Conservation (phyloP, 371 early-diverging fungal species). For the Choanephora cucurbitarum region DNA sequence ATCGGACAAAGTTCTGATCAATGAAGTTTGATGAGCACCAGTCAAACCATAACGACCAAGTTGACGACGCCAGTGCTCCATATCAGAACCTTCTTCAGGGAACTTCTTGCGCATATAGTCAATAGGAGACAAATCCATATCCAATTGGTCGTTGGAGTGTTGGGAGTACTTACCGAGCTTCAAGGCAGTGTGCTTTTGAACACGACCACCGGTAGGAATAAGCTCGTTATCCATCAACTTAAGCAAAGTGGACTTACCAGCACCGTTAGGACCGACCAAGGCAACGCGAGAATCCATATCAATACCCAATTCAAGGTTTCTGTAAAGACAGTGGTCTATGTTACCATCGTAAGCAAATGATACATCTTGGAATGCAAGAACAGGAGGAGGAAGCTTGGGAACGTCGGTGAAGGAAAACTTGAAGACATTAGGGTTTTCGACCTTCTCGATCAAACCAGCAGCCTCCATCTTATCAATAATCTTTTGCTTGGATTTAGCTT, state of each 20-base stretch:
- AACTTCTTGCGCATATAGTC: conserved; percentile 91
- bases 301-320: conserved; percentile 87
- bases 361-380: conserved; percentile 91
- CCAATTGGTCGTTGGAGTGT: conserved; percentile 95
- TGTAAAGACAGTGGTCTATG: conserved; percentile 82
- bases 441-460: conserved; percentile 94
- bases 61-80: conserved; percentile 83
- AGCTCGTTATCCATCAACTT: conserved; percentile 92
- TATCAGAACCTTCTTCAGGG: conserved; percentile 52
- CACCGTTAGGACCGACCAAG: conserved; percentile 92
- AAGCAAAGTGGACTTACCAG: conserved; percentile 92
- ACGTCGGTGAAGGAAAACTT: conserved; percentile 88
- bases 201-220: conserved; percentile 82
- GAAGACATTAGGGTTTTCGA: conserved; percentile 72
- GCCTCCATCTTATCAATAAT: conserved; percentile 99
- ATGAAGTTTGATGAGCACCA: conserved; percentile 89
- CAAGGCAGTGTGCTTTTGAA: conserved; percentile 86
- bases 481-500: conserved; percentile 99
- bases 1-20: conserved; percentile 88
- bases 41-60: conserved; percentile 95
- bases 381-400: conserved; percentile 96
- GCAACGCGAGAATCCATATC: conserved; percentile 97
- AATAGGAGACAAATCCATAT: conserved; percentile 83
- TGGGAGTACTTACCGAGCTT: conserved; percentile 98
- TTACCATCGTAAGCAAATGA: conserved; percentile 90